Evolutionary conservation across 108 stramenopile species (phyloP).

Genomic region (Nitzschia sp.): DNA sequence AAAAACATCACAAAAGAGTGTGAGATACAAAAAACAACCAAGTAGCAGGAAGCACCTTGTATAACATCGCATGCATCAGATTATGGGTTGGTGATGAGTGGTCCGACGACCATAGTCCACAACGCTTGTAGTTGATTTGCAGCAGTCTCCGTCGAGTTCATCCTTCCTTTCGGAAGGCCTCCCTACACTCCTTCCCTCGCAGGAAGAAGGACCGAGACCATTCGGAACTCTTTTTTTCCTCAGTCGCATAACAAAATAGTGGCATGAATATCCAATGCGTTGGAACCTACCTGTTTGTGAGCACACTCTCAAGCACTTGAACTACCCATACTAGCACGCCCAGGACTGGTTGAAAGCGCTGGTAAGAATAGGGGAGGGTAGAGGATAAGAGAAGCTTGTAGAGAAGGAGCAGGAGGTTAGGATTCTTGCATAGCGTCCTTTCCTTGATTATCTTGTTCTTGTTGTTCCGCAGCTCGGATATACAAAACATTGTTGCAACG

Average conservation of each 20-base stretch:
- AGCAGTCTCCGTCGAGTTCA: conserved; percentile 12
- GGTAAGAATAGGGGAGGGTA: too few relatives aligned
- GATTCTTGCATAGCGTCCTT: conserved; percentile 15
- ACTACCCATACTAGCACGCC: too few relatives aligned
- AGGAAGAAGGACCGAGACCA: conserved; percentile 17
- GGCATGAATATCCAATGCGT: too few relatives aligned
- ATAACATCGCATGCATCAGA: too few relatives aligned
- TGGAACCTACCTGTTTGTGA: too few relatives aligned
- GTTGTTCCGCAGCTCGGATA: conserved; percentile 71
- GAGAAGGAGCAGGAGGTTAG: background rate
- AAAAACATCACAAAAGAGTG: too few relatives aligned
- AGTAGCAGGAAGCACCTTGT: too few relatives aligned
- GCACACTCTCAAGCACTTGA: too few relatives aligned
- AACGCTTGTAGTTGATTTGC: conserved; percentile 63
- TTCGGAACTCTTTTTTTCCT: conserved; percentile 47
- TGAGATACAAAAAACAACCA: too few relatives aligned
- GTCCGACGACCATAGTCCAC: conserved; percentile 48
- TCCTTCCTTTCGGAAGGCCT: conserved; percentile 35
- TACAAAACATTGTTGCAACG: conserved; percentile 99
- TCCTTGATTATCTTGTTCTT: conserved; percentile 26
- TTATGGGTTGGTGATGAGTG: conserved; percentile 66
- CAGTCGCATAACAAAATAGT: conserved; percentile 13
- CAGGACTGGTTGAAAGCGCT: too few relatives aligned
- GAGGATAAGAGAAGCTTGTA: too few relatives aligned
- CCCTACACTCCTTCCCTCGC: conserved; percentile 7